Conservation (phyloP, 2,329 filamentous ascomycete species). For the Fusarium floridanum region DNA sequence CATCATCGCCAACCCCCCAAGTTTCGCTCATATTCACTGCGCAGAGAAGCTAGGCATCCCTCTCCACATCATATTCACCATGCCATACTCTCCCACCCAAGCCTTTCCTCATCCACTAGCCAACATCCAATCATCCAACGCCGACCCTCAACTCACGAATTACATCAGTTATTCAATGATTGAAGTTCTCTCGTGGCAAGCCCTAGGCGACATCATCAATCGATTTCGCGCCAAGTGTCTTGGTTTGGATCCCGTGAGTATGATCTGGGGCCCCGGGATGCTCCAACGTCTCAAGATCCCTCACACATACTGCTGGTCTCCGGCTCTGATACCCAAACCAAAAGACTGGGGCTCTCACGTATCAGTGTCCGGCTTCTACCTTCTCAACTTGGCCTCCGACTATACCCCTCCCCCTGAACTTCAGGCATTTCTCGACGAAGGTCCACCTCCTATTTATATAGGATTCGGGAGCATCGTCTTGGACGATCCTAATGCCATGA, state of each 20-base stretch:
- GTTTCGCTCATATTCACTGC: constrained; percentile 81
- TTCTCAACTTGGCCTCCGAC: constrained; percentile 75
- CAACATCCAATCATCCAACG: constrained; percentile 82
- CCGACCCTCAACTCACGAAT: constrained; percentile 80
- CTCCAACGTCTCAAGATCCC: constrained; percentile 81
- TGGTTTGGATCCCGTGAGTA: constrained; percentile 80
- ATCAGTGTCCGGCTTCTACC: constrained; percentile 81
- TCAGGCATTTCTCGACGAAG: constrained; percentile 73
- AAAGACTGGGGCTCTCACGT: constrained; percentile 81
- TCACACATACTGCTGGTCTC: constrained; percentile 88
- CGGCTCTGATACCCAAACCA: constrained; percentile 63
- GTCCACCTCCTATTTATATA: constrained; percentile 82
- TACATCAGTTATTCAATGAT: constrained; percentile 87
- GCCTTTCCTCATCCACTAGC: constrained; percentile 89
- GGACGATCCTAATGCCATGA: constrained; percentile 79
- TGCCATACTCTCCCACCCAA: constrained; percentile 91
- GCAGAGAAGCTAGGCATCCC: constrained; percentile 82
- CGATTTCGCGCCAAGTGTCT: constrained; percentile 83
- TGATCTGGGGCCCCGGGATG: constrained; percentile 84
- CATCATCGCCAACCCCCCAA: constrained; percentile 84
- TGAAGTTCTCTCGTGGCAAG: constrained; percentile 95
- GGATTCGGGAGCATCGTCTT: constrained; percentile 88
- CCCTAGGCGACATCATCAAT: constrained; percentile 91
- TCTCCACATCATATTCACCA: constrained; percentile 91
- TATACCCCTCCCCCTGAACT: constrained; percentile 77